Evolutionary conservation across 140 eudicot genomes (phyloP), one percentile per base, ranked within the genome.

Genomic region (Bidens hawaiensis): DNA sequence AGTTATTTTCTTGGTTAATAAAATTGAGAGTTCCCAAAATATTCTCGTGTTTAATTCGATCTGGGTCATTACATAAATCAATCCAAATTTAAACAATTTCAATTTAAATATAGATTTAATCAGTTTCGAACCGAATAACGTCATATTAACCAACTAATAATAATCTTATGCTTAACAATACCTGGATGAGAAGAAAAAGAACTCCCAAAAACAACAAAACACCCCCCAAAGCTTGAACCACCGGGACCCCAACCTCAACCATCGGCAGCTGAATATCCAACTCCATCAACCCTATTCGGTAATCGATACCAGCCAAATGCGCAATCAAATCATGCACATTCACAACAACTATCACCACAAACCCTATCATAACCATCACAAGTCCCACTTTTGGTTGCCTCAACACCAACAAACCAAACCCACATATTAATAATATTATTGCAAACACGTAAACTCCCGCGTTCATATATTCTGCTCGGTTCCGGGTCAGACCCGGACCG

Each of bases 291-390:
- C 73, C 22, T 1, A 91, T 10, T 60, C 87, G 64, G 30, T 67
- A 91, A 74, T 91, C 98, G 45, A 87, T 78, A 0, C 80, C 95
- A 23, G 96, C 91, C 6, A 91, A 81, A 70, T 91, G 98, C 0
- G 98, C 98, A 3, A 84, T 12, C 4, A 91, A 84, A 76, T 91
- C 98, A 55, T 91, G 98, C 0, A 84, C n/a, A 49, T 87, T 91
- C 31, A 80, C 98, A 4, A 26, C 36, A 0, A 79, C 59, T 11
- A 84, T 63, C 6, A 78, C 28, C 16, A 40, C 64, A 0, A 71
- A 61, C 1, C 83, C 89, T 1, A 87, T 71, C 38, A 84, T 67
- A 22, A 91, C 40, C 40, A 91, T 60, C 17, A 87, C 89, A 1
- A 79, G 59, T 14, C 98, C 98, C 6, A 82, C 60, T 63, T 40